Conservation (phyloP, 2,329 filamentous ascomycete species). For the Pseudonectria foliicola region DNA sequence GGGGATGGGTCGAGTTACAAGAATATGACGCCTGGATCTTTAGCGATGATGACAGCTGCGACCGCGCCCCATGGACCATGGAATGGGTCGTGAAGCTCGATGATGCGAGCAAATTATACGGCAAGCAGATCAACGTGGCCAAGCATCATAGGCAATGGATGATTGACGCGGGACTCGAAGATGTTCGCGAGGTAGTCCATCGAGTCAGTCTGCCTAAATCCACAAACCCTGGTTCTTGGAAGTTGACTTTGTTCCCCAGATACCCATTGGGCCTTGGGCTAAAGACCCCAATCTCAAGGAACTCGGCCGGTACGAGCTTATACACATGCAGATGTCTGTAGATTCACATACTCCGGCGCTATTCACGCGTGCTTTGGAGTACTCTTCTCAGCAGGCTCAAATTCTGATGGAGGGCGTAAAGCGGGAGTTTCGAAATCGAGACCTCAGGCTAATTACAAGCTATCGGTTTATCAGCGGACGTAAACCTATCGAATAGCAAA, state of each 20-base stretch:
- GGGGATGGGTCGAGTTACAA: conserved; percentile 32
- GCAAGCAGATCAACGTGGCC: conserved; percentile 33
- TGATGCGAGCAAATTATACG: conserved; percentile 27
- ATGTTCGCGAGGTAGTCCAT: conserved; percentile 20
- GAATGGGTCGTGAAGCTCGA: conserved; percentile 32
- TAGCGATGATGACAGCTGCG: conserved; percentile 31
- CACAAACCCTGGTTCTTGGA: accelerated
- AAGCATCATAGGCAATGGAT: conserved; percentile 31
- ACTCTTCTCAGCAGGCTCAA: conserved; percentile 33
- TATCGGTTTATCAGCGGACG: conserved; percentile 16
- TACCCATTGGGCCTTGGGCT: conserved; percentile 33
- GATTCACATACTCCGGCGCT: conserved; percentile 34
- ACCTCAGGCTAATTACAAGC: conserved; percentile 14
- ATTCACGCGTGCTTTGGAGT: conserved; percentile 31
- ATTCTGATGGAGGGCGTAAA: conserved; percentile 42
- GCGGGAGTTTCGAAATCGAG: conserved; percentile 31
- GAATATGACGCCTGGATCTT: conserved; percentile 33
- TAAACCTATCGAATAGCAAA: conserved; percentile 4
- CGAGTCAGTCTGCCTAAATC: conserved; percentile 4
- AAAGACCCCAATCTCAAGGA: conserved; percentile 31
- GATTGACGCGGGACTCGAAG: conserved; percentile 30
- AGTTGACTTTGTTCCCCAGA: conserved; percentile 14
- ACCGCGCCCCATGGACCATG: conserved; percentile 31
- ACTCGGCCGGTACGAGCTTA: conserved; percentile 27
- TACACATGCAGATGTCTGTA: conserved; percentile 36